A percentile compares a stretch with the other conserved stretches of the same genome.
phyloP scores from a whole-genome alignment of 331 rosid species.

The Malus hybrid region DNA sequence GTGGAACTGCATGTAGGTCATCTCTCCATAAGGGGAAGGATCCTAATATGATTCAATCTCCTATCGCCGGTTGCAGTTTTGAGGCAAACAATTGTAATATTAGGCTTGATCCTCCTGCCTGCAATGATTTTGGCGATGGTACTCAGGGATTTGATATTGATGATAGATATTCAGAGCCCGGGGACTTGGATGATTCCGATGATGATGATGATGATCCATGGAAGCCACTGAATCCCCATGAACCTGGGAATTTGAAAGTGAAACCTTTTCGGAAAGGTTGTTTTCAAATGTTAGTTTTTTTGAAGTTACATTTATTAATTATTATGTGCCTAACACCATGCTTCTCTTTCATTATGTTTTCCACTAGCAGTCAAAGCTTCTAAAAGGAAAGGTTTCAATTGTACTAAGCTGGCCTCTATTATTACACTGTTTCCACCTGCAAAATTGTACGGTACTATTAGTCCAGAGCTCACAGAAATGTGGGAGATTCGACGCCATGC shows the following conservation, averaged over 20 bases:
- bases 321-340: not conserved
- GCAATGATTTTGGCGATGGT: constrained; percentile 29
- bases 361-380: constrained; percentile 40
- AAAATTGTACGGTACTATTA: constrained; percentile 65
- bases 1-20: constrained; percentile 52
- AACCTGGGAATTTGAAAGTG: constrained; percentile 68
- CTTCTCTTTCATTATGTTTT: constrained; percentile 6
- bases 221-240: constrained; percentile 96
- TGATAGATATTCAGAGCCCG: constrained; percentile 43
- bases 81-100: constrained; percentile 29
- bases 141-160: constrained; percentile 40
- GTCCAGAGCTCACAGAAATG: constrained; percentile 55
- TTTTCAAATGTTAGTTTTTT: constrained; percentile 5
- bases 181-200: constrained; percentile 36
- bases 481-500: constrained; percentile 53
- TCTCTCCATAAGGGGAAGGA: constrained; percentile 43
- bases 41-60: constrained; percentile 38
- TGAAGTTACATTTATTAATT: not conserved
- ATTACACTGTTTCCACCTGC: constrained; percentile 69
- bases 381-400: constrained; percentile 28
- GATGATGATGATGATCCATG: constrained; percentile 66
- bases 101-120: constrained; percentile 37
- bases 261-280: constrained; percentile 89
- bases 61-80: constrained; percentile 25
- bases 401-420: constrained; percentile 28